Percentiles rank a stretch among this genome's conserved stretches.
phyloP scores from a whole-genome alignment of 345 rosid genomes.

The Abelmoschus esculentus region DNA sequence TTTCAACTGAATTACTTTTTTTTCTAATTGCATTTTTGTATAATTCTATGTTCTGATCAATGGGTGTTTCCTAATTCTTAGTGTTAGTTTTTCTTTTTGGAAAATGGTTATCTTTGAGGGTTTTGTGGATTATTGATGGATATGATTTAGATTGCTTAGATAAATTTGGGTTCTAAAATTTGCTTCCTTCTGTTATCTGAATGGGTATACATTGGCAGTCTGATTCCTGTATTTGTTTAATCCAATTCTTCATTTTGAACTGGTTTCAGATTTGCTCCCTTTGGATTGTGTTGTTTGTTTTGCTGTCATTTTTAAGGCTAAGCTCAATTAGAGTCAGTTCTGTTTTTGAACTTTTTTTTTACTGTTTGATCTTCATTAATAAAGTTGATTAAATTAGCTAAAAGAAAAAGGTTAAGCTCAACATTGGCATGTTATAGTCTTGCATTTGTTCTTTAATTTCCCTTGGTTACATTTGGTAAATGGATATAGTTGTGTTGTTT shows the following conservation, averaged over 20 bases:
- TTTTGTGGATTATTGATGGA: not conserved
- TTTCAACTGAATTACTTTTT: slow-evolving; percentile 7
- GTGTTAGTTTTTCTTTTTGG: not conserved
- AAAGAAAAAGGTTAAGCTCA: not conserved
- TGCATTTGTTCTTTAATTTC: not conserved
- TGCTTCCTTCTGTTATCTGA: not conserved
- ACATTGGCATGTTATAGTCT: not conserved
- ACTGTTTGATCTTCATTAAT: too few relatives aligned
- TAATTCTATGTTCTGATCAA: not conserved
- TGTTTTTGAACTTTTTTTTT: not conserved
- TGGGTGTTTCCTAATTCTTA: not conserved
- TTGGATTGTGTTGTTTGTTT: not conserved
- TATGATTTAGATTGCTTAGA: not conserved
- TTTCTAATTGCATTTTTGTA: not conserved
- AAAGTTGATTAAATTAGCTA: too few relatives aligned
- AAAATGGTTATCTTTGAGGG: not conserved
- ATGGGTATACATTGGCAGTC: not conserved
- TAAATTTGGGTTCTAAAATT: not conserved
- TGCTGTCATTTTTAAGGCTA: not conserved
- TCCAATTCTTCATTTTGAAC: not conserved
- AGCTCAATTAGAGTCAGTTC: not conserved
- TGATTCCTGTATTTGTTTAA: not conserved
- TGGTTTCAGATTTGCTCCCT: not conserved
- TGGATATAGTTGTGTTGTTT: slow-evolving; percentile 1
- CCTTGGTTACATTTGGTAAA: not conserved